Evolutionary conservation across 1,284 basidiomycete genomes (phyloP).

Genomic region (Trichosporon inkin): DNA sequence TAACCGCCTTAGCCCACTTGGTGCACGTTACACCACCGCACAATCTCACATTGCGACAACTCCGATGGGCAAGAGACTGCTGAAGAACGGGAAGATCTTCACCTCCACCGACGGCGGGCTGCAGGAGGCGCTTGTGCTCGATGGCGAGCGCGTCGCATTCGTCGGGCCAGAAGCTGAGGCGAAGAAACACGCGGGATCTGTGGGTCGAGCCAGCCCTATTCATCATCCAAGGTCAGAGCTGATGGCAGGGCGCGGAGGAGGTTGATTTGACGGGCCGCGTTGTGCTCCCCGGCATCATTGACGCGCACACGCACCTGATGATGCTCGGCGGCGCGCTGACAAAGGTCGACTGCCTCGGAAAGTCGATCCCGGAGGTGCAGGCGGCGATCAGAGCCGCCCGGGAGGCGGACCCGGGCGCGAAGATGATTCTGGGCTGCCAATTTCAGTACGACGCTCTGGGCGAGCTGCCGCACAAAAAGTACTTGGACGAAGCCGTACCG

Average conservation of each 20-base stretch:
- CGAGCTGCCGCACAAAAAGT: constrained; percentile 19
- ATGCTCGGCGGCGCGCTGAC: constrained; percentile 29
- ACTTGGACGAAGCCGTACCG: constrained; percentile 29
- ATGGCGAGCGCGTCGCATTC: constrained; percentile 22
- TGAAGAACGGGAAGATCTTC: constrained; percentile 34
- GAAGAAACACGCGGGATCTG: not conserved
- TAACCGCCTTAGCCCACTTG: not conserved
- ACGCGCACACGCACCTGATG: constrained; percentile 35
- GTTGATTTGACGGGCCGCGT: constrained; percentile 25
- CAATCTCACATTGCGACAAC: not conserved
- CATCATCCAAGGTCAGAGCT: not conserved
- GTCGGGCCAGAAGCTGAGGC: constrained; percentile 18
- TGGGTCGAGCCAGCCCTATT: not conserved
- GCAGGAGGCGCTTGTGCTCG: constrained; percentile 27
- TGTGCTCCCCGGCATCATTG: constrained; percentile 36
- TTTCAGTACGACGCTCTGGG: constrained; percentile 32
- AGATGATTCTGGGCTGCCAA: constrained; percentile 24
- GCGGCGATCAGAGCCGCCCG: constrained; percentile 13
- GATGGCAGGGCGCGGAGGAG: not conserved
- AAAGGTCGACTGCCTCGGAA: constrained; percentile 25
- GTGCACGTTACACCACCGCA: not conserved
- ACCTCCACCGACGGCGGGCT: constrained; percentile 25
- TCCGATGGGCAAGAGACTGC: constrained; percentile 10
- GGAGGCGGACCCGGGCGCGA: constrained; percentile 13
- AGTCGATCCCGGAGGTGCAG: constrained; percentile 22